These are phyloP conservation scores for Lipomyces yamanashiensis DNA, from an alignment of 805 yeast species.

Conservation along the genomic window DNA sequence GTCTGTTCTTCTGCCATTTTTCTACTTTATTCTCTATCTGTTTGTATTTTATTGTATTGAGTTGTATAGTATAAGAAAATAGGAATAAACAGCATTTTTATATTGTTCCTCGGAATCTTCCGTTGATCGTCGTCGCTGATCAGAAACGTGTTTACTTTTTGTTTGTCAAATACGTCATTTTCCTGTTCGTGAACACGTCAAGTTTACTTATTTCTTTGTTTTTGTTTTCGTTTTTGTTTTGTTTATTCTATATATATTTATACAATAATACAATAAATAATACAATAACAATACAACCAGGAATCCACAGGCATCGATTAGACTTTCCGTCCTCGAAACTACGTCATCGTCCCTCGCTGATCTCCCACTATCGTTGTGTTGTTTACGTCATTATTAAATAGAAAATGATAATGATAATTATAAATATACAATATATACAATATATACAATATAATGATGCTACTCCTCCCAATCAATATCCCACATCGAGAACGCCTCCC, in stretches of 20 bases:
- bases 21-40: background rate
- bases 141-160: too few relatives aligned
- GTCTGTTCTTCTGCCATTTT: conserved; percentile 9
- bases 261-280: background rate
- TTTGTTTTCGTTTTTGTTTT: background rate
- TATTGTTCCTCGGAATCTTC: too few relatives aligned
- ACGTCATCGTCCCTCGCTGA: background rate
- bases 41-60: too few relatives aligned
- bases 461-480: background rate
- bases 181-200: background rate
- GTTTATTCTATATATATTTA: background rate
- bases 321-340: background rate
- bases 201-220: background rate
- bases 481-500: background rate
- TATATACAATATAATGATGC: too few relatives aligned
- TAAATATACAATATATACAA: too few relatives aligned
- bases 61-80: background rate
- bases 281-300: background rate
- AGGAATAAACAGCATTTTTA: too few relatives aligned
- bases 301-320: background rate
- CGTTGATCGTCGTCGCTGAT: too few relatives aligned
- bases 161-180: background rate
- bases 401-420: too few relatives aligned
- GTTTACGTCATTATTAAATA: too few relatives aligned
- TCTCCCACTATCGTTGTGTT: too few relatives aligned